Base-by-base conservation (phyloP, 1,139 yeast species). In the Blastobotrys malaysiensis region DNA sequence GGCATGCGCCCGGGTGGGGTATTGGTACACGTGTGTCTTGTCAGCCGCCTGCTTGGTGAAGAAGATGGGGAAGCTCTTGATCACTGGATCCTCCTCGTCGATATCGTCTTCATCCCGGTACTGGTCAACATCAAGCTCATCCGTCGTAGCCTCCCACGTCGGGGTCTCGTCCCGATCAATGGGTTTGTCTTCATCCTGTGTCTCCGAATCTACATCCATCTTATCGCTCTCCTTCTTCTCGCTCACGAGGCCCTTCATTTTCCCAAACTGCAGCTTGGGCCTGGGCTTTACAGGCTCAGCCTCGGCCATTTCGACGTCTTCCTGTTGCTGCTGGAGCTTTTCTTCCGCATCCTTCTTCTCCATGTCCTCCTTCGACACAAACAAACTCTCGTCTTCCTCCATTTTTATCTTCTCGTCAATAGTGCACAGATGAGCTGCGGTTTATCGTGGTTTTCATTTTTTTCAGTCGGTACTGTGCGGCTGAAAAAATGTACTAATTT, bases 1-100 rank as follows among this genome's bases (percentile, higher is more conserved):
- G 14, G 69, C 65, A 49, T 77, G 75, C 13, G 86, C 78, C 57
- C 88, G 78, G 5, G 88, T 88, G 1, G 93, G 89, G 64, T 83
- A 91, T 68, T 91, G 98, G 50, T 84, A 66, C 22, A 83, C 64
- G 52, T 76, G 72, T 36, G 82, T 61, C 56, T 67, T 58, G 57
- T 69, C 60, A 20, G 66, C 58, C 27, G 66, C 61, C 2, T 61
- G 63, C 46, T 71, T 64, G 9, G 77, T 70, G 46, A 78, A 59
- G 57, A 75, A 79, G 9, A 93, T 73, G 1, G 98, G 97, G 18
- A 88, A 80, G 51, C 88, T 88, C 51, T 81, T 78, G 1, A 90
- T 77, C 9, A 93, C 78, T 1, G 96, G 95, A 71, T 91, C 97
- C 43, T 83, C 88, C 1, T 61, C 68, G 18, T 55, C 59, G 14